phyloP scores from a whole-genome alignment of 2,329 filamentous ascomycete genomes.

The Allantophomopsis cytisporea region DNA sequence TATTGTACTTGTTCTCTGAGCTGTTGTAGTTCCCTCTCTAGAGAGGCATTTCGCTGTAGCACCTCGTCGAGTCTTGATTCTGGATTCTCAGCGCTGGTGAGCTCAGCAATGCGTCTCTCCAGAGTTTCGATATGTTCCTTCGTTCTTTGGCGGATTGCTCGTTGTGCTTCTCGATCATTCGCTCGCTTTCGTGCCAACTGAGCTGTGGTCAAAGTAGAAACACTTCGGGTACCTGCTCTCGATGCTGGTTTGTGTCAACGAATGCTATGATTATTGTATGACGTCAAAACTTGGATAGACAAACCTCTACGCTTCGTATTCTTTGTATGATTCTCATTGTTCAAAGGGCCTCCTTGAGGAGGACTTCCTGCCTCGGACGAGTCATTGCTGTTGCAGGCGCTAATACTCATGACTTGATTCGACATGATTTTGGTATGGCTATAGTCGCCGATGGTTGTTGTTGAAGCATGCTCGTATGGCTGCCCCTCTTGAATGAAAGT shows the following conservation, averaged over 20 bases:
- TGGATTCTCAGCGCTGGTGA: slow-evolving; percentile 35
- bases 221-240: slow-evolving; percentile 51
- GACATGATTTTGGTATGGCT: no score
- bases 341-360: no score
- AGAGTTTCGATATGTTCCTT: slow-evolving; percentile 74
- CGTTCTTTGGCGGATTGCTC: slow-evolving; percentile 74
- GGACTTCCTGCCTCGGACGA: no score
- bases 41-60: slow-evolving; percentile 34
- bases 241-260: slow-evolving; percentile 12
- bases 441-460: no score
- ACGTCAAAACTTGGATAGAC: background rate
- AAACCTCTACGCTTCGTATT: background rate
- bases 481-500: no score
- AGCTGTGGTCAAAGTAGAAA: slow-evolving; percentile 74
- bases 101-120: slow-evolving; percentile 61
- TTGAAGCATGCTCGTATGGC: no score
- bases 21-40: slow-evolving; percentile 34
- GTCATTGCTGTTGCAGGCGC: no score
- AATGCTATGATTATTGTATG: no score
- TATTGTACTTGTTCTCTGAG: slow-evolving; percentile 2
- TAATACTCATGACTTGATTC: no score
- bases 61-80: slow-evolving; percentile 38
- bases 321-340: no score
- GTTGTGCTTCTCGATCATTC: slow-evolving; percentile 83
- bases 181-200: slow-evolving; percentile 81